phyloP scores from a whole-genome alignment of 2,329 filamentous ascomycete genomes.

The Trichophyton benhamiae region DNA sequence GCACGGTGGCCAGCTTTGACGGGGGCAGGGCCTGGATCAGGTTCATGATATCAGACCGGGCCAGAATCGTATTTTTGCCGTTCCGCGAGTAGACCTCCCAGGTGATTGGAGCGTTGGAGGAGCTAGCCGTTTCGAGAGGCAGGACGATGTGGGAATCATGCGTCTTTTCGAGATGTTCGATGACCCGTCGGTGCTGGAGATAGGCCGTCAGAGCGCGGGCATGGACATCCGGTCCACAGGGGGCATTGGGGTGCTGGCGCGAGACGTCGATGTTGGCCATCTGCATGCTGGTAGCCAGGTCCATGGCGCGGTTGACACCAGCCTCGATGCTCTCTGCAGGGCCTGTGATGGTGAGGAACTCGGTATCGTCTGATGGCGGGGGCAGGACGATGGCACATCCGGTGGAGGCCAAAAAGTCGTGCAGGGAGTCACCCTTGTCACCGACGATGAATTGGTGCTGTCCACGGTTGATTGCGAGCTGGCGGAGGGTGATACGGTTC shows the following conservation, averaged over 20 bases:
- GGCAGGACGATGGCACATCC: constrained; percentile 11
- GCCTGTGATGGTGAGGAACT: constrained; percentile 74
- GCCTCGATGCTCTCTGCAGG: constrained; percentile 59
- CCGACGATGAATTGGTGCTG: constrained; percentile 93
- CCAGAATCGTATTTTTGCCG: constrained; percentile 56
- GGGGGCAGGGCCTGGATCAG: constrained; percentile 39
- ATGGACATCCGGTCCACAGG: constrained; percentile 61
- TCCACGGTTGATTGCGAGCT: constrained; percentile 70
- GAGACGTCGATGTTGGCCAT: constrained; percentile 72
- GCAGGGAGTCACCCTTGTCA: constrained; percentile 61
- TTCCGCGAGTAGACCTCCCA: constrained; percentile 87
- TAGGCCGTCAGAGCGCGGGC: constrained; percentile 81
- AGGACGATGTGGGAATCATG: constrained; percentile 83
- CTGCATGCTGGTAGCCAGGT: constrained; percentile 77
- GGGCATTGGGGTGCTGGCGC: constrained; percentile 62
- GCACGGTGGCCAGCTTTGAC: constrained; percentile 32
- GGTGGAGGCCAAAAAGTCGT: constrained; percentile 59
- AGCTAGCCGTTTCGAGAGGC: constrained; percentile 49
- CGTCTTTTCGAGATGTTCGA: constrained; percentile 66
- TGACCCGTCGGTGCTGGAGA: constrained; percentile 65
- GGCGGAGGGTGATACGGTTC: constrained; percentile 61
- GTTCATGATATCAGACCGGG: constrained; percentile 39
- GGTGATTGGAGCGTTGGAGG: constrained; percentile 46
- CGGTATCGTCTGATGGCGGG: constrained; percentile 31
- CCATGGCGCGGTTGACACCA: constrained; percentile 73